Conservation (phyloP, 805 yeast species). For the Tetrapisispora iriomotensis region DNA sequence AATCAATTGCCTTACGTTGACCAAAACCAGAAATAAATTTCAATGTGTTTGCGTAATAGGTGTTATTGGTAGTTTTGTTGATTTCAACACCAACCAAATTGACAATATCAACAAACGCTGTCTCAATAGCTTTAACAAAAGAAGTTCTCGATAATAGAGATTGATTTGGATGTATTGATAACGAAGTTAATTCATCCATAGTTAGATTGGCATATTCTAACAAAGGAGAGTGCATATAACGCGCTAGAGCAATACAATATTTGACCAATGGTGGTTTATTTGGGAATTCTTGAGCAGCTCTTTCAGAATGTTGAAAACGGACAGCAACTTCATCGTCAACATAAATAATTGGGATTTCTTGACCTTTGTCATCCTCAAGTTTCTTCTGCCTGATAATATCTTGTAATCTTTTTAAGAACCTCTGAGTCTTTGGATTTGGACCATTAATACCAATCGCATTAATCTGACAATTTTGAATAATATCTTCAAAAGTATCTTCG, state of each 20-base stretch:
- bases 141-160: conserved; percentile 53
- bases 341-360: conserved; percentile 61
- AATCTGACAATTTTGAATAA: conserved; percentile 59
- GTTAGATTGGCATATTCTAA: conserved; percentile 71
- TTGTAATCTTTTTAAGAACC: conserved; percentile 45
- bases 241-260: conserved; percentile 82
- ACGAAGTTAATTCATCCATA: conserved; percentile 60
- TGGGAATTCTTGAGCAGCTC: conserved; percentile 70
- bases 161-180: conserved; percentile 67
- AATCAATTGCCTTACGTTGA: conserved; percentile 85
- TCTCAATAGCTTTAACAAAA: conserved; percentile 56
- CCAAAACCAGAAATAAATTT: conserved; percentile 89
- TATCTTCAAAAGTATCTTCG: conserved; percentile 48
- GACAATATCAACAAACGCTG: conserved; percentile 80
- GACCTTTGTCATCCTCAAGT: conserved; percentile 45
- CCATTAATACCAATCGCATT: conserved; percentile 91
- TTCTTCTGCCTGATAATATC: conserved; percentile 49
- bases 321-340: conserved; percentile 91
- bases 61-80: conserved; percentile 70
- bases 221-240: conserved; percentile 89
- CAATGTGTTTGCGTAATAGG: conserved; percentile 58
- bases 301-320: conserved; percentile 67
- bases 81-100: conserved; percentile 91
- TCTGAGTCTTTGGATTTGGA: conserved; percentile 61
- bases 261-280: conserved; percentile 72